Percentiles rank a stretch among this genome's conserved stretches.
phyloP scores from a whole-genome alignment of 345 rosid species.

The Ailanthus altissimus region DNA sequence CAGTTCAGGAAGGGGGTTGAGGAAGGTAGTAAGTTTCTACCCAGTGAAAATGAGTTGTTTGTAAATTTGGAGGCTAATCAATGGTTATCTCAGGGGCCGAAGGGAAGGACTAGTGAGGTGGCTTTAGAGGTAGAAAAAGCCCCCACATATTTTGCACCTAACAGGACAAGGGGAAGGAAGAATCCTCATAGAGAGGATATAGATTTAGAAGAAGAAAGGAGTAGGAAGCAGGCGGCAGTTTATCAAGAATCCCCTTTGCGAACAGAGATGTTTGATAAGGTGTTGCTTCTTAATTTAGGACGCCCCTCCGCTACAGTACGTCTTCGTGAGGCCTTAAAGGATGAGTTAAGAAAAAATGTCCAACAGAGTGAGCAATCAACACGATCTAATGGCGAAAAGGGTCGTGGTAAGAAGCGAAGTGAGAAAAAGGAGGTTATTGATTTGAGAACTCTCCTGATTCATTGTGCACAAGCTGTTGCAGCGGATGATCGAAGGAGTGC shows the following conservation, averaged over 20 bases:
- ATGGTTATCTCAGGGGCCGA: slow-evolving; percentile 19
- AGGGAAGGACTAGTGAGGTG: slow-evolving; percentile 22
- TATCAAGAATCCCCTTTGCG: slow-evolving; percentile 54
- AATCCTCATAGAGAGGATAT: slow-evolving; percentile 47
- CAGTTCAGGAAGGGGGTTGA: slow-evolving; percentile 76
- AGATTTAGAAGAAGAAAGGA: slow-evolving; percentile 65
- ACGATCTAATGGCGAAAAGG: slow-evolving; percentile 45
- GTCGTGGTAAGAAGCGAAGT: slow-evolving; percentile 47
- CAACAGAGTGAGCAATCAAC: slow-evolving; percentile 42
- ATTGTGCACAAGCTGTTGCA: slow-evolving; percentile 90
- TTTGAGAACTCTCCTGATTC: slow-evolving; percentile 71
- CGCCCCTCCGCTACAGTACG: slow-evolving; percentile 34
- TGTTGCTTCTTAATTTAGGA: slow-evolving; percentile 51
- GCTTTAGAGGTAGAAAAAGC: slow-evolving; percentile 41
- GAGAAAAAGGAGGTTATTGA: slow-evolving; percentile 76
- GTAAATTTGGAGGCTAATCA: slow-evolving; percentile 35
- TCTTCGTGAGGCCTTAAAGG: slow-evolving; percentile 60
- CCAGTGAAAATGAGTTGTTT: slow-evolving; percentile 41
- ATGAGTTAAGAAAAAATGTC: slow-evolving; percentile 42
- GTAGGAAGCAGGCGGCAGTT: slow-evolving; percentile 68
- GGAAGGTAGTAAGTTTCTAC: slow-evolving; percentile 74
- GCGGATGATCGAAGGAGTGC: slow-evolving; percentile 63
- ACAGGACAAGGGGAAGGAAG: slow-evolving; percentile 50
- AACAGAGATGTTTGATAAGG: slow-evolving; percentile 67
- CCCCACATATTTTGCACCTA: slow-evolving; percentile 22